Percentiles rank a stretch among this genome's conserved stretches.
Conservation (phyloP, 2,329 filamentous ascomycete genomes). For the Nemania sp. region DNA sequence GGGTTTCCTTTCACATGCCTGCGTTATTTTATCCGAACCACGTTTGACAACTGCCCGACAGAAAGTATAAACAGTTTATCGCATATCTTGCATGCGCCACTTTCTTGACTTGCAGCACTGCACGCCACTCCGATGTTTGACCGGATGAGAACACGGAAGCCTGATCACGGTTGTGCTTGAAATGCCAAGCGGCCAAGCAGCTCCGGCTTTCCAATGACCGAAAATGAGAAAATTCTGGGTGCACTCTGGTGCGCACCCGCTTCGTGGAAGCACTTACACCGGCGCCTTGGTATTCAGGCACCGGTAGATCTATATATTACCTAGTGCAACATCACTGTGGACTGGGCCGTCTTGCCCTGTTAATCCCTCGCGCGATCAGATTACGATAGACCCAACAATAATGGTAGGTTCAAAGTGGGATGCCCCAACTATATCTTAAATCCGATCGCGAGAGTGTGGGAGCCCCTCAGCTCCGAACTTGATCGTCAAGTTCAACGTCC, state of each 20-base stretch:
- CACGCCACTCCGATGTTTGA: neutral
- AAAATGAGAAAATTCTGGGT: neutral
- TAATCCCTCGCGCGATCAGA: neutral
- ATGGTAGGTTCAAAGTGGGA: neutral
- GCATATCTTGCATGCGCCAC: neutral
- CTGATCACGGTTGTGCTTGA: neutral
- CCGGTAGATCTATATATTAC: neutral
- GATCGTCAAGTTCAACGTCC: neutral
- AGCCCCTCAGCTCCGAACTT: neutral
- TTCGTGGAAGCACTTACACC: neutral
- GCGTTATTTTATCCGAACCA: neutral
- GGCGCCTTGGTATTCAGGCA: neutral
- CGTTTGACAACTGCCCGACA: neutral
- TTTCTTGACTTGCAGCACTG: neutral
- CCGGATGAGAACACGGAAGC: neutral
- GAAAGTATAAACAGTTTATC: conserved; percentile 1
- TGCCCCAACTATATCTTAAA: neutral
- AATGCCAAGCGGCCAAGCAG: neutral
- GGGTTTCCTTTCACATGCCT: neutral
- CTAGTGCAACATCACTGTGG: neutral
- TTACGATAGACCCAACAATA: too few species aligned
- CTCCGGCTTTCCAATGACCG: neutral
- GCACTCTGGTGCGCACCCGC: too few species aligned
- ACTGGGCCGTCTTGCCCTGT: neutral
- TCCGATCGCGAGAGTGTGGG: neutral